phyloP scores from a whole-genome alignment of 2,329 filamentous ascomycete genomes.

The Lecanosticta acicola region DNA sequence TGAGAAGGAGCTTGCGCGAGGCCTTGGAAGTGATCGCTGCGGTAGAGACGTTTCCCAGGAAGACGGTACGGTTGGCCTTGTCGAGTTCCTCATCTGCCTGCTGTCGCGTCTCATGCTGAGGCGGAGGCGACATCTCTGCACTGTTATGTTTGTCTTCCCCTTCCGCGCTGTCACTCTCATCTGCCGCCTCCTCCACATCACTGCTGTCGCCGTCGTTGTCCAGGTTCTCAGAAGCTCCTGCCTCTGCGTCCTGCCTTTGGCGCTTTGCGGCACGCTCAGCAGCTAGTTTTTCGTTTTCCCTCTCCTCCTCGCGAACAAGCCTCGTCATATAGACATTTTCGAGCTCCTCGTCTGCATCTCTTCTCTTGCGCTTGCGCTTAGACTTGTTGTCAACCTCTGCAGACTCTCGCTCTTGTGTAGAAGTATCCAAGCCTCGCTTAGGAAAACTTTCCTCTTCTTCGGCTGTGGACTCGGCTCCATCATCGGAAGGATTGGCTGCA shows the following conservation, averaged over 20 bases:
- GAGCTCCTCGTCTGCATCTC: conserved; percentile 54
- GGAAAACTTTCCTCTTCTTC: background rate
- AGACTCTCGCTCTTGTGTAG: conserved; percentile 18
- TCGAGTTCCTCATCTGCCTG: conserved; percentile 58
- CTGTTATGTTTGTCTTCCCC: conserved; percentile 29
- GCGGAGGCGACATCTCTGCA: conserved; percentile 48
- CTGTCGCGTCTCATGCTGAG: conserved; percentile 46
- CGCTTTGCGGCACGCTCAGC: conserved; percentile 29
- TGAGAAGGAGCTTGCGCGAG: conserved; percentile 69
- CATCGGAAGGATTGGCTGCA: no score
- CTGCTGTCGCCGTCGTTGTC: conserved; percentile 23
- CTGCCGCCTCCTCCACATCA: conserved; percentile 28
- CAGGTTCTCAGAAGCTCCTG: conserved; percentile 21
- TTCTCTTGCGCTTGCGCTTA: conserved; percentile 53
- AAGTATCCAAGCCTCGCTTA: no score
- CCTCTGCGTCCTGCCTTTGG: conserved; percentile 25
- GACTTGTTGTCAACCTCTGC: conserved; percentile 33
- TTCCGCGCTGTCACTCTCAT: conserved; percentile 23
- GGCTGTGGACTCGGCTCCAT: conserved; percentile 24
- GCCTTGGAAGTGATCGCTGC: conserved; percentile 76
- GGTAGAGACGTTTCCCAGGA: conserved; percentile 84
- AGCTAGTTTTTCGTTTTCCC: conserved; percentile 24
- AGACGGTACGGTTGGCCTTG: conserved; percentile 84
- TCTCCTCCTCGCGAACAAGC: conserved; percentile 47
- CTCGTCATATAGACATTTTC: conserved; percentile 66